These are phyloP conservation scores for Cladosporium sp. DNA, from an alignment of 2,329 filamentous ascomycete genomes.

Conservation along the genomic window DNA sequence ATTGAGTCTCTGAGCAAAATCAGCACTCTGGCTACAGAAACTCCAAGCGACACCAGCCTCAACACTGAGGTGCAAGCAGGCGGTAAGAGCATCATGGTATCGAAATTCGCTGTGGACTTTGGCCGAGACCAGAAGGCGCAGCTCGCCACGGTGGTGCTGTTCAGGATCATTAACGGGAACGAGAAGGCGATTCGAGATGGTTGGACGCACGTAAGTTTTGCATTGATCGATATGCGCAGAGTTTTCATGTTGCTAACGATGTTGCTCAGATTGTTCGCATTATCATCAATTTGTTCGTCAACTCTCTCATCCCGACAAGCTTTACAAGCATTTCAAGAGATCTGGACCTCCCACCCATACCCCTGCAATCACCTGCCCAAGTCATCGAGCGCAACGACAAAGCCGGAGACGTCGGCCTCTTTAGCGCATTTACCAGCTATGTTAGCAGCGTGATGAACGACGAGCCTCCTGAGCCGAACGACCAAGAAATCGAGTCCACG, in stretches of 20 bases:
- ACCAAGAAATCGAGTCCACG: constrained; percentile 94
- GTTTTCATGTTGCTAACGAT: constrained; percentile 32
- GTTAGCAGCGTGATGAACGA: constrained; percentile 98
- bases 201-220: constrained; percentile 65
- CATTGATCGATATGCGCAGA: background rate
- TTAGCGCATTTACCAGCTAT: constrained; percentile 92
- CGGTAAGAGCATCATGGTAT: constrained; percentile 95
- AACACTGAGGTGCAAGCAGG: constrained; percentile 89
- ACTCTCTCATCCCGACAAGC: constrained; percentile 82
- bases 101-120: constrained; percentile 91
- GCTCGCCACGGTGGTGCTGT: constrained; percentile 88
- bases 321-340: constrained; percentile 59
- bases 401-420: constrained; percentile 75
- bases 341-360: constrained; percentile 72
- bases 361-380: constrained; percentile 83
- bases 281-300: constrained; percentile 92
- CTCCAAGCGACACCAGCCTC: constrained; percentile 71
- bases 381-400: constrained; percentile 79
- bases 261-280: constrained; percentile 69
- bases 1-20: constrained; percentile 86
- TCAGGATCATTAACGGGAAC: constrained; percentile 81
- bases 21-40: constrained; percentile 73
- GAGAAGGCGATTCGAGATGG: constrained; percentile 69
- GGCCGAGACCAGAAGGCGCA: constrained; percentile 91
- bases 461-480: constrained; percentile 92